A percentile compares a stretch with the other conserved stretches of the same genome.
Evolutionary conservation across 2,329 filamentous ascomycete species (phyloP).

Genomic region (Penicillium fuscoglaucum): DNA sequence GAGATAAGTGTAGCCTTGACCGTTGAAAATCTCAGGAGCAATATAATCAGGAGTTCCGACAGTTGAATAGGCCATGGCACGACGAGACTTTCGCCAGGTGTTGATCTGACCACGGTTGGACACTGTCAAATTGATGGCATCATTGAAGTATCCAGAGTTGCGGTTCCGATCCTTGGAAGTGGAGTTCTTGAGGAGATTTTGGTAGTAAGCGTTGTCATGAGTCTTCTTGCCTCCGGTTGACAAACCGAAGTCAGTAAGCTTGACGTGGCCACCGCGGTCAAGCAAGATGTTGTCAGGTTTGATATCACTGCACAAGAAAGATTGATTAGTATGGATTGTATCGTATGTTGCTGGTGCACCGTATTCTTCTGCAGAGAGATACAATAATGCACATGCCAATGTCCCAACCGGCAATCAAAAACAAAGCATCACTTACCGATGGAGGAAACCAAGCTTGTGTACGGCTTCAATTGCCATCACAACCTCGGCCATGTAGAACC

Average conservation of each 20-base stretch:
- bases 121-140: conserved; percentile 97
- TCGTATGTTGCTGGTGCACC: neutral
- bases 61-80: conserved; percentile 96
- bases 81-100: conserved; percentile 94
- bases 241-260: conserved; percentile 95
- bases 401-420: neutral
- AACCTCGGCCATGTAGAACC: conserved; percentile 99
- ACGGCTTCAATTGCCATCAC: conserved; percentile 98
- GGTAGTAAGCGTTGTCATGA: conserved; percentile 97
- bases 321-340: conserved; percentile 20
- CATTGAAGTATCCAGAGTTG: conserved; percentile 84
- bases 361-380: neutral
- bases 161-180: conserved; percentile 72
- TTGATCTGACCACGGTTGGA: conserved; percentile 98
- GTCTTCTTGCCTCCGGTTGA: conserved; percentile 98
- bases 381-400: neutral
- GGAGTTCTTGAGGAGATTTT: conserved; percentile 85
- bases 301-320: conserved; percentile 69
- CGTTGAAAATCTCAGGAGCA: conserved; percentile 95
- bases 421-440: conserved; percentile 66
- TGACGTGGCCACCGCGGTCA: conserved; percentile 93
- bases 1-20: conserved; percentile 91
- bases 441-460: conserved; percentile 96
- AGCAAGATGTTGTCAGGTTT: conserved; percentile 98
- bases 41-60: conserved; percentile 99